A percentile compares a stretch with the other conserved stretches of the same genome.
Conservation (phyloP, 371 early-diverging fungal genomes). For the Vairimorpha necatrix region DNA sequence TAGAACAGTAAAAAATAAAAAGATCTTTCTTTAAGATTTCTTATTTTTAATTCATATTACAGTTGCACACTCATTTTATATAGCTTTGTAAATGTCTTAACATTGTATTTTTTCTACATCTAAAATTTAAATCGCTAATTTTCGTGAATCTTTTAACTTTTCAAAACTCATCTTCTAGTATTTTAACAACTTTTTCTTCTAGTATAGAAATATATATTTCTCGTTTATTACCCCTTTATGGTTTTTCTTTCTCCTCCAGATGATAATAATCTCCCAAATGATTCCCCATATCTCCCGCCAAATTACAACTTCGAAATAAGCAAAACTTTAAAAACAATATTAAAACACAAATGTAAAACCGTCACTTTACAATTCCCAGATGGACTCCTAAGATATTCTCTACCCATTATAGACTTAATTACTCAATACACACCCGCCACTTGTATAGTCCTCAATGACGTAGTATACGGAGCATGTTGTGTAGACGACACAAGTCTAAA, state of each 20-base stretch:
- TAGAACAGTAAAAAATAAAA: too few relatives aligned
- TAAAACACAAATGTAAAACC: constrained; percentile 71
- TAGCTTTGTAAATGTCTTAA: too few relatives aligned
- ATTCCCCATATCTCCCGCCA: constrained; percentile 68
- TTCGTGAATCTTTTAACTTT: too few relatives aligned
- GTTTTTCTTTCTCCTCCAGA: constrained; percentile 3
- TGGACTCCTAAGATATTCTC: constrained; percentile 87
- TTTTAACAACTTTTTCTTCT: too few relatives aligned
- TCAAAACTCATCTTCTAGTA: too few relatives aligned
- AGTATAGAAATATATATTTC: too few relatives aligned
- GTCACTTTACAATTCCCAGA: constrained; percentile 98
- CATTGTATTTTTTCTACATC: too few relatives aligned
- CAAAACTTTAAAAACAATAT: constrained; percentile 86
- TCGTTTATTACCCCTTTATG: constrained; percentile 8
- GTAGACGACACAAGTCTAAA: constrained; percentile 90
- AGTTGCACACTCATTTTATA: too few relatives aligned
- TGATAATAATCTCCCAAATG: constrained; percentile 11
- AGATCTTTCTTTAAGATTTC: too few relatives aligned
- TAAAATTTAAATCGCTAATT: too few relatives aligned
- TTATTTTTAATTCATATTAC: too few relatives aligned
- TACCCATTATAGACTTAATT: constrained; percentile 80
- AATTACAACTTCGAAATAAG: constrained; percentile 99
- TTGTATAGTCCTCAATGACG: constrained; percentile 92
- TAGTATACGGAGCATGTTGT: constrained; percentile 99
- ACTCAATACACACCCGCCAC: constrained; percentile 69